A percentile compares a stretch with the other conserved stretches of the same genome.
phyloP scores from a whole-genome alignment of 768 basidiomycete species.

The Tubosaeta brunneosetosa region DNA sequence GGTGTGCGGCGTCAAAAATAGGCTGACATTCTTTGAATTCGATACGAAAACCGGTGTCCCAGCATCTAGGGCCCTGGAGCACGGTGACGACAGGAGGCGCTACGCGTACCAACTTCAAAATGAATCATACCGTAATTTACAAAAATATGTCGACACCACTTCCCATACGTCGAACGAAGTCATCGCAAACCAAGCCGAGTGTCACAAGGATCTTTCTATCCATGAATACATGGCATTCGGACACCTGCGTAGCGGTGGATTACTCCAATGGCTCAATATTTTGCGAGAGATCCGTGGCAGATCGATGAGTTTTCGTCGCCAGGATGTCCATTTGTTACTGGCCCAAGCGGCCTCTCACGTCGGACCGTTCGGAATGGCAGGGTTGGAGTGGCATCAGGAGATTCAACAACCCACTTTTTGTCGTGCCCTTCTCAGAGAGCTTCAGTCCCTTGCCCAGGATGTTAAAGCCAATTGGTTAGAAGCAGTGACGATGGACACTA shows the following conservation, averaged over 20 bases:
- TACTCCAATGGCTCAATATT: slow-evolving; percentile 50
- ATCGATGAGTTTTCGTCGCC: slow-evolving; percentile 34
- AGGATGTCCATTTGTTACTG: slow-evolving; percentile 39
- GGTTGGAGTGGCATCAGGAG: slow-evolving; percentile 37
- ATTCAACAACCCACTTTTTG: slow-evolving; percentile 31
- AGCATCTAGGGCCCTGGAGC: slow-evolving; percentile 10
- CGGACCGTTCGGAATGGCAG: slow-evolving; percentile 23
- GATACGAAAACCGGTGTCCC: slow-evolving; percentile 16
- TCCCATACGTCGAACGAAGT: slow-evolving; percentile 39
- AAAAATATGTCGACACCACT: slow-evolving; percentile 33
- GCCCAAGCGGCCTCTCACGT: slow-evolving; percentile 42
- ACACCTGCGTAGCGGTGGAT: slow-evolving; percentile 39
- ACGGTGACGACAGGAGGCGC: slow-evolving; percentile 6
- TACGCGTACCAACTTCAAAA: slow-evolving; percentile 32
- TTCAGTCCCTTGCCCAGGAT: slow-evolving; percentile 31
- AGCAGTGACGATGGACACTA: slow-evolving; percentile 27
- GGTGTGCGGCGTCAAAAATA: slow-evolving; percentile 29
- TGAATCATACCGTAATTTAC: slow-evolving; percentile 33
- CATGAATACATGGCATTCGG: slow-evolving; percentile 46
- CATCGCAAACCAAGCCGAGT: slow-evolving; percentile 38
- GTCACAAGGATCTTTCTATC: slow-evolving; percentile 35
- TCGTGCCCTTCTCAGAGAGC: slow-evolving; percentile 29
- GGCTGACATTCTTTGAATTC: slow-evolving; percentile 26
- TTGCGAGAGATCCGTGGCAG: slow-evolving; percentile 36
- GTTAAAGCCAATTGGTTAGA: no score